Evolutionary conservation across 768 basidiomycete genomes (phyloP), one percentile per base, ranked within the genome.

Genomic region (Myochromella boudieri): DNA sequence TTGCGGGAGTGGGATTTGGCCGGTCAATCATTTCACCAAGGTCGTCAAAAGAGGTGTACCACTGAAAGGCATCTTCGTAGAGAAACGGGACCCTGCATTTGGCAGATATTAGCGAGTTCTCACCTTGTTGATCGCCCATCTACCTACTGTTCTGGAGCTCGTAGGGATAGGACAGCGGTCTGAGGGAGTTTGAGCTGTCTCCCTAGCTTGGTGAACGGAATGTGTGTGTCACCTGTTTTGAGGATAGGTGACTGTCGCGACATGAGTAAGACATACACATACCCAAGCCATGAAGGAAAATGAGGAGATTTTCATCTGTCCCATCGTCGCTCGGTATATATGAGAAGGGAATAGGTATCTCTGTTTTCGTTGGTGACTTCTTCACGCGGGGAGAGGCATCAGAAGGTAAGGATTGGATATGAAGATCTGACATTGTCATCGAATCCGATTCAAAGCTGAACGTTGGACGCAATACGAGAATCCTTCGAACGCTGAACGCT

Each of bases 241-340:
- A n/a, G 22, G 24, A 3, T 14, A 28, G 12, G 31, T 20, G 4
- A 40, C 17, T 29, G 12, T n/a, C 15, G 27, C 22, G 29, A 41
- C 26, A 41, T 14, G 6, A 17, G 14, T 33, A 14, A 36, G 22
- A 27, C 33, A 34, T 17, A 28, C 14, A 61, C 77, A 46, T 52
- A 91, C 92, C 92, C 20, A 95, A 77, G 0, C 93, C 93, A 52
- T 95, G 93, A 6, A 95, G 69, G 25, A 95, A 73, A 49, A 95
- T 75, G 18, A 95, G 66, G 14, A 95, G 66, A 63, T 95, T 95
- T 62, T 91, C 86, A 55, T 95, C 91, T 7, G 81, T 85, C 34
- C 90, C 90, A 62, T 94, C 90, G 49, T 83, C 76, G 50, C 90
- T 91, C 11, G 90, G 72, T 4, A 68, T 51, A 63, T 94, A 95